phyloP scores from a whole-genome alignment of 2,329 filamentous ascomycete species.

The Colletotrichum paranaense region DNA sequence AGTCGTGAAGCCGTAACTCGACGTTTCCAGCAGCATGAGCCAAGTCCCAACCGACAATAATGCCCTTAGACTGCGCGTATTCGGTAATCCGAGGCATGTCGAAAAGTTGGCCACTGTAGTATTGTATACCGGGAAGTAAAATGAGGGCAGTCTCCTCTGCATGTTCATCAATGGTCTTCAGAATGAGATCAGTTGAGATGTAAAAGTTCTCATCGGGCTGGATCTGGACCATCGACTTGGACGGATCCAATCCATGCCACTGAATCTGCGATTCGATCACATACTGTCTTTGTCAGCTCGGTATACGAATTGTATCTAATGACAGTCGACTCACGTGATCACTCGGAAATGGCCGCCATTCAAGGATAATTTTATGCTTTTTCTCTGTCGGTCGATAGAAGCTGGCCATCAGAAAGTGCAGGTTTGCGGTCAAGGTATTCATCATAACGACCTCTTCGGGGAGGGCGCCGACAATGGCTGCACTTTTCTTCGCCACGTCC shows the following conservation, averaged over 20 bases:
- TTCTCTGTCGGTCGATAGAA: constrained; percentile 79
- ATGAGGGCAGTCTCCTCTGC: constrained; percentile 74
- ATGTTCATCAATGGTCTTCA: constrained; percentile 75
- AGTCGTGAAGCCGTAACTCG: constrained; percentile 77
- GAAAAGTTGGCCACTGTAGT: constrained; percentile 83
- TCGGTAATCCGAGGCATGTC: constrained; percentile 79
- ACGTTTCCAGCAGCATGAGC: constrained; percentile 84
- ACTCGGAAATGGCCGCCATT: constrained; percentile 90
- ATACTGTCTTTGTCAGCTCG: constrained; percentile 63
- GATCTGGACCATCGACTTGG: constrained; percentile 79
- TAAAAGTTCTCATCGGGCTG: constrained; percentile 70
- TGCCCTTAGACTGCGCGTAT: constrained; percentile 73
- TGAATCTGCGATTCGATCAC: constrained; percentile 84
- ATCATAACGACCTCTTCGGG: constrained; percentile 84
- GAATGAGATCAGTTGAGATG: constrained; percentile 73
- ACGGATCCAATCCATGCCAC: constrained; percentile 75
- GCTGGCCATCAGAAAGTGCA: constrained; percentile 85
- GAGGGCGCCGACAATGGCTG: constrained; percentile 79
- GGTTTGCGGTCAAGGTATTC: constrained; percentile 85
- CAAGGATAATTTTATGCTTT: constrained; percentile 84
- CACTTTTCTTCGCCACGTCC: constrained; percentile 75
- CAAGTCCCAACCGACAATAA: constrained; percentile 81
- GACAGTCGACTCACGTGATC: constrained; percentile 71
- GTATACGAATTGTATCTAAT: background rate
- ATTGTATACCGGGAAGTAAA: constrained; percentile 82